These are phyloP conservation scores for Linanthus parryae DNA, from an alignment of 148 eudicot species.

Conservation along the genomic window DNA sequence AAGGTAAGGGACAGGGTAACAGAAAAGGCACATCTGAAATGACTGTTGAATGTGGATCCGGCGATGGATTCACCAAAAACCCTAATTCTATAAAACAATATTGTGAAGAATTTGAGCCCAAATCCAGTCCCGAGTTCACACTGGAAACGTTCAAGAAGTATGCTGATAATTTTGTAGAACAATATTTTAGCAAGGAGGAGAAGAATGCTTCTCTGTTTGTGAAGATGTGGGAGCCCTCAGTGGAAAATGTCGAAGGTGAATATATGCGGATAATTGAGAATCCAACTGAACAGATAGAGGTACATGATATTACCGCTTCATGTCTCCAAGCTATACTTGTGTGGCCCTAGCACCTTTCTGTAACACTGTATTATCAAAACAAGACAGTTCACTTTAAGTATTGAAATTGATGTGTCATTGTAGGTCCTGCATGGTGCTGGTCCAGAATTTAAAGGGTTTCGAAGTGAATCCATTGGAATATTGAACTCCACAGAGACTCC, in stretches of 20 bases:
- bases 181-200: conserved; percentile 37
- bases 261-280: conserved; percentile 67
- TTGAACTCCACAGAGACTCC: conserved; percentile 17
- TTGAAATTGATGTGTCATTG: conserved; percentile 13
- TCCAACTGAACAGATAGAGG: conserved; percentile 71
- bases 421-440: conserved; percentile 62
- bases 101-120: conserved; percentile 26
- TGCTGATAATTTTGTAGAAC: conserved; percentile 56
- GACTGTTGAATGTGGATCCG: conserved; percentile 21
- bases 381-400: no score
- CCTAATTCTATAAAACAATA: conserved; percentile 14
- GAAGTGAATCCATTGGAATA: conserved; percentile 26
- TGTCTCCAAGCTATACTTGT: no score
- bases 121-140: conserved; percentile 48
- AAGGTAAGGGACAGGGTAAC: conserved; percentile 24
- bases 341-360: no score
- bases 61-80: conserved; percentile 18
- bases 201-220: conserved; percentile 9
- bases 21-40: conserved; percentile 18
- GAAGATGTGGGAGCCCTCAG: conserved; percentile 26
- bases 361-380: conserved; percentile 8
- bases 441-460: conserved; percentile 21
- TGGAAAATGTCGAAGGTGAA: conserved; percentile 66
- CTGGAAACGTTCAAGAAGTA: conserved; percentile 53
- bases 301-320: conserved; percentile 13